phyloP scores from a whole-genome alignment of 164 flowering plant genomes.

The Nymphaea colorata region DNA sequence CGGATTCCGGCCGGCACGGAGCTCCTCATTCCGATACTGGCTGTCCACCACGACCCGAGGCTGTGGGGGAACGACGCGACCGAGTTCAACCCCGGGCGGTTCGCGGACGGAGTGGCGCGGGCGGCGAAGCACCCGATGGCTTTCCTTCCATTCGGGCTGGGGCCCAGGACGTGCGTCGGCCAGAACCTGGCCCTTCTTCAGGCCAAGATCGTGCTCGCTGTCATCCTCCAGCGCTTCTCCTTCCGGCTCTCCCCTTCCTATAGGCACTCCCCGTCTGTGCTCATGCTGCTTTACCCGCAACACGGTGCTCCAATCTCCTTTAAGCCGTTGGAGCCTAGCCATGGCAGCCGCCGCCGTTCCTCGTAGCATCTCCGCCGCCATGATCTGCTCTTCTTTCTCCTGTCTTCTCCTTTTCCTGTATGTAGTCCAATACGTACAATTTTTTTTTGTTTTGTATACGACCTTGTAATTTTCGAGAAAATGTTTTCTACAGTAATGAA shows the following conservation, averaged over 20 bases:
- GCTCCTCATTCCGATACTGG: conserved; percentile 77
- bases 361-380: background rate
- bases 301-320: conserved; percentile 79
- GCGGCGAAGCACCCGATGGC: conserved; percentile 77
- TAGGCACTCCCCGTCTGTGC: conserved; percentile 79
- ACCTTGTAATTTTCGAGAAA: conserved; percentile 13
- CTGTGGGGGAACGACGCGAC: conserved; percentile 77
- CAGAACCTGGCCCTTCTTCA: conserved; percentile 76
- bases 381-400: background rate
- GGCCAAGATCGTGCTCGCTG: conserved; percentile 55
- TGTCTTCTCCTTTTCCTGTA: conserved; percentile 7
- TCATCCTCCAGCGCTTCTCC: conserved; percentile 56
- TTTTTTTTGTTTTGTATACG: conserved; percentile 10
- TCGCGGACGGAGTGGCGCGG: conserved; percentile 60
- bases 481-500: too few relatives aligned
- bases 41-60: conserved; percentile 76
- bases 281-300: conserved; percentile 78
- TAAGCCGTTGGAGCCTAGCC: conserved; percentile 1
- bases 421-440: conserved; percentile 13
- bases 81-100: conserved; percentile 86
- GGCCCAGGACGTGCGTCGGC: conserved; percentile 79
- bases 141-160: conserved; percentile 87
- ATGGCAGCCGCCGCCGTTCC: background rate
- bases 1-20: conserved; percentile 77
- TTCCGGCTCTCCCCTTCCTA: conserved; percentile 53